Evolutionary conservation across 1,139 yeast genomes (phyloP).

Genomic region (Arxiozyma heterogenica): DNA sequence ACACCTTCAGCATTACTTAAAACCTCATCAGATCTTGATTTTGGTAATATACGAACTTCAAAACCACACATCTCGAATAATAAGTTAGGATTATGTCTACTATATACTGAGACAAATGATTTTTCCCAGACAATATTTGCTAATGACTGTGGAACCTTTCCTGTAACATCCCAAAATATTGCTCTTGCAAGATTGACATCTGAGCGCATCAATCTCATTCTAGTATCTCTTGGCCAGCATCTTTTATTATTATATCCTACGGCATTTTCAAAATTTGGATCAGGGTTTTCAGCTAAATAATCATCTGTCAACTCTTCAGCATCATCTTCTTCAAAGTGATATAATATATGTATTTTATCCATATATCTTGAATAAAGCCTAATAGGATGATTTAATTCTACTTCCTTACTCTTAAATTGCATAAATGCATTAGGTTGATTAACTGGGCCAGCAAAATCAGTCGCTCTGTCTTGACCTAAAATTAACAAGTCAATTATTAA

Average conservation of each 20-base stretch:
- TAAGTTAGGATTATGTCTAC: slow-evolving; percentile 80
- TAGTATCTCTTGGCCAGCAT: slow-evolving; percentile 90
- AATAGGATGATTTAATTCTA: slow-evolving; percentile 65
- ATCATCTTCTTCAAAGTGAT: slow-evolving; percentile 66
- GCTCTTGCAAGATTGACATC: slow-evolving; percentile 93
- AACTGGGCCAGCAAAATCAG: slow-evolving; percentile 75
- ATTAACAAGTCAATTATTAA: slow-evolving; percentile 71
- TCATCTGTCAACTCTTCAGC: slow-evolving; percentile 69
- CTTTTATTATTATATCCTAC: slow-evolving; percentile 80
- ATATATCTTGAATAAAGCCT: slow-evolving; percentile 73
- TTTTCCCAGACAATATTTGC: slow-evolving; percentile 74
- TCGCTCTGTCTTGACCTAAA: slow-evolving; percentile 79
- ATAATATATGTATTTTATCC: slow-evolving; percentile 72
- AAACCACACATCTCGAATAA: slow-evolving; percentile 91
- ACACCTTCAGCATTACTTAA: slow-evolving; percentile 64
- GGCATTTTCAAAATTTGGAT: slow-evolving; percentile 81
- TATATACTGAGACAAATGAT: slow-evolving; percentile 78
- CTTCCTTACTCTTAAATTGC: slow-evolving; percentile 51
- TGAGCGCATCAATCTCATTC: slow-evolving; percentile 85
- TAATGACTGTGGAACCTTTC: slow-evolving; percentile 68
- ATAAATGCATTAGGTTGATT: slow-evolving; percentile 67
- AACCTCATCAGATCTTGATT: slow-evolving; percentile 44
- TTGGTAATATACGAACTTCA: slow-evolving; percentile 84
- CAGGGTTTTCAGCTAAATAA: slow-evolving; percentile 76
- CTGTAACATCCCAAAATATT: slow-evolving; percentile 79